These are phyloP conservation scores for Claviceps sp. DNA, from an alignment of 2,329 filamentous ascomycete species.

Conservation along the genomic window DNA sequence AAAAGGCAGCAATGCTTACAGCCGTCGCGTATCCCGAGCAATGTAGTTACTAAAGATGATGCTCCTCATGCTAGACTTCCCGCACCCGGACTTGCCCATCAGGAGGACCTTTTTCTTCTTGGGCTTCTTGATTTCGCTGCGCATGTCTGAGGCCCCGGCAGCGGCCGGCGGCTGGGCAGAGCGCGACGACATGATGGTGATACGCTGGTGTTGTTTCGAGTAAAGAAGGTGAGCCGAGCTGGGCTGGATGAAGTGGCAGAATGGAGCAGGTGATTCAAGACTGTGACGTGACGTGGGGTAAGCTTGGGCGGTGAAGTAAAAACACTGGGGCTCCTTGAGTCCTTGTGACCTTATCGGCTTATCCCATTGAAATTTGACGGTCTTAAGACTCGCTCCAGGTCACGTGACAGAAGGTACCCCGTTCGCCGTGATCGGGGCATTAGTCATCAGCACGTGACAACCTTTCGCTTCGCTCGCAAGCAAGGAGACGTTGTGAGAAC, in stretches of 20 bases:
- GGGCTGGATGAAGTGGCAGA: constrained; percentile 1
- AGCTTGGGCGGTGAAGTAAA: constrained; percentile 1
- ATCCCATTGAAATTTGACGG: too few species aligned
- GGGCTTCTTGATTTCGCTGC: constrained; percentile 46
- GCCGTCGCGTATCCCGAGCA: constrained; percentile 79
- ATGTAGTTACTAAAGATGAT: constrained; percentile 99
- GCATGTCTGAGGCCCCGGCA: constrained; percentile 18
- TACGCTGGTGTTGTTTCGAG: not conserved
- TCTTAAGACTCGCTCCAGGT: too few species aligned
- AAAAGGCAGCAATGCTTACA: constrained; percentile 32
- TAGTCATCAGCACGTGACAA: too few species aligned
- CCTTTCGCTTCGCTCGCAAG: too few species aligned
- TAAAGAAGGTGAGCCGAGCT: not conserved
- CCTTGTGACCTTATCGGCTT: too few species aligned
- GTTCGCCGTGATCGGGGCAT: too few species aligned
- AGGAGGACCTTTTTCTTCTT: constrained; percentile 81
- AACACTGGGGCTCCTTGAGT: not conserved
- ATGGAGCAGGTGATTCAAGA: not conserved
- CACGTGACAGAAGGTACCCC: too few species aligned
- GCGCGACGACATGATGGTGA: constrained; percentile 8
- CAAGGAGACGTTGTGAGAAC: too few species aligned
- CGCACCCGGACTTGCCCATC: constrained; percentile 93
- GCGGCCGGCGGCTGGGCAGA: not conserved
- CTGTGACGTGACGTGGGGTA: constrained; percentile 1
- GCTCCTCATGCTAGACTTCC: constrained; percentile 95